Base-by-base conservation (phyloP, 2,329 filamentous ascomycete genomes). In the Neofusicoccum parvum region DNA sequence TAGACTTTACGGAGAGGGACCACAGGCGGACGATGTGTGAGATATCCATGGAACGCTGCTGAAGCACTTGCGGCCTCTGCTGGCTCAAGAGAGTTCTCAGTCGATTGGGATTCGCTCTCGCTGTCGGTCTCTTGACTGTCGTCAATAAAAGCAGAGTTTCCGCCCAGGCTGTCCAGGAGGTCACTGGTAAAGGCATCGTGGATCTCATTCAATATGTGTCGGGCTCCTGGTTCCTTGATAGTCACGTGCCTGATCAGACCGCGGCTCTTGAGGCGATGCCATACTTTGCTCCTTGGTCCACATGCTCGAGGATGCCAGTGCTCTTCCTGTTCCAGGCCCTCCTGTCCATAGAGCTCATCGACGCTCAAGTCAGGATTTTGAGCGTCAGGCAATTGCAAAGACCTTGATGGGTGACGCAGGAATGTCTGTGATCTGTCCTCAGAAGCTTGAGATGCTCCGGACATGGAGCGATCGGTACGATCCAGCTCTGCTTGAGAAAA, bases 1-100 rank as follows among this genome's bases (percentile, higher is more conserved):
- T 91, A 87, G 2, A 92, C 80, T 74, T 94, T 94, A 59, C 91
- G 86, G 17, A 94, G 80, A 5, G 91, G 91, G n/a, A 94, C 84
- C 85, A 90, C 92, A 0, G 86, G 78, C 49, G 90, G 88, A 63
- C 85, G 27, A 32, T 32, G 27, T 32, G 27, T 32, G 5, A 32
- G 27, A 32, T 32, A 32, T 32, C 27, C 27, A 7, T 32, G 27
- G 27, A 32, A 32, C 27, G 5, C 27, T 32, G 27, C 27, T 32
- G 27, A 32, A 32, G 27, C 27, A 32, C 27, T 32, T 7, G 27
- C 27, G 27, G 27, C 1, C 23, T 15, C 69, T 69, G 37, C 56
- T 62, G 27, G 4, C 27, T n/a, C 41, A 69, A 34, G 53, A 41
- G 39, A 9, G 23, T 14, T n/a, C 27, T 67, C 64, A 3, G 37